A percentile compares a stretch with the other conserved stretches of the same genome.
Evolutionary conservation across 805 yeast species (phyloP).

Genomic region (Blastobotrys robertii): DNA sequence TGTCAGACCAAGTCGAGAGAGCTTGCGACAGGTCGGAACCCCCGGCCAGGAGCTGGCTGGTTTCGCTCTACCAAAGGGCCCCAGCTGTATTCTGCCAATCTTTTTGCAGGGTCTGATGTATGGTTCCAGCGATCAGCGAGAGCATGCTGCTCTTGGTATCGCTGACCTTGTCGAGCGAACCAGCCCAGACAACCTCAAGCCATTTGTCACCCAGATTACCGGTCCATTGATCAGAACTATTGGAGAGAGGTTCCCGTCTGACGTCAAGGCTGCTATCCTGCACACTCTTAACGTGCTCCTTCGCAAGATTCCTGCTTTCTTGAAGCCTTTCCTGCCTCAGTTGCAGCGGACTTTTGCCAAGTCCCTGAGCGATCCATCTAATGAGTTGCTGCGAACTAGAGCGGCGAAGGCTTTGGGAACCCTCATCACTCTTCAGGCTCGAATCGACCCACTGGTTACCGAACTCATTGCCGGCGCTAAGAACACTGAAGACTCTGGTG

Average conservation of each 20-base stretch:
- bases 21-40: conserved; percentile 55
- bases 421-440: conserved; percentile 78
- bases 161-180: conserved; percentile 81
- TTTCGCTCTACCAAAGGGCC: conserved; percentile 64
- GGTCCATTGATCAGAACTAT: conserved; percentile 97
- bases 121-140: conserved; percentile 78
- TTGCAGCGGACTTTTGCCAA: conserved; percentile 94
- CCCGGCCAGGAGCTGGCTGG: conserved; percentile 62
- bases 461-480: conserved; percentile 71
- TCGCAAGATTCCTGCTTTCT: conserved; percentile 74
- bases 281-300: conserved; percentile 72
- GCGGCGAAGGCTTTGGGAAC: conserved; percentile 89
- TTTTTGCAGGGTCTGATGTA: conserved; percentile 94
- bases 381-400: conserved; percentile 62
- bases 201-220: conserved; percentile 85
- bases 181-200: conserved; percentile 58
- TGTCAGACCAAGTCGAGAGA: conserved; percentile 70
- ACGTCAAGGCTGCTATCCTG: conserved; percentile 89
- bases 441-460: conserved; percentile 85
- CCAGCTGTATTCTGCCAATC: conserved; percentile 78
- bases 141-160: conserved; percentile 77
- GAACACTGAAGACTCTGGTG: conserved; percentile 53
- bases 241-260: conserved; percentile 89
- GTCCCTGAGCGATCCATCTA: conserved; percentile 68
- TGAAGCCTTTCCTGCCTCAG: conserved; percentile 95